These are phyloP conservation scores for Heritiera littoralis DNA, from an alignment of 345 rosid genomes.

Conservation along the genomic window DNA sequence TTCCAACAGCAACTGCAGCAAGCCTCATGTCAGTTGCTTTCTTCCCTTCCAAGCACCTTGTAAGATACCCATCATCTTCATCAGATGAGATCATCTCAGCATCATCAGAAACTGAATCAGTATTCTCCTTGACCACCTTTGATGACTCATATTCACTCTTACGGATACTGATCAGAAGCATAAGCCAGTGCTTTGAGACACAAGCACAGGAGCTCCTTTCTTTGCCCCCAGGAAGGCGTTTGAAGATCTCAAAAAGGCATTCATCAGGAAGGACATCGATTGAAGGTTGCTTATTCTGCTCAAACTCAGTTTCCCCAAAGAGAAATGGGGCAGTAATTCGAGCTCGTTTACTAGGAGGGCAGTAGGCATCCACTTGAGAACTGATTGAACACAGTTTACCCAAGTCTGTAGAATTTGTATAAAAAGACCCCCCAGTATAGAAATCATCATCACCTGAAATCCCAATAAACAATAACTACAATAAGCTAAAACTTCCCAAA, in stretches of 20 bases:
- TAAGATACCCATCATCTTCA: conserved; percentile 57
- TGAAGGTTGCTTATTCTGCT: conserved; percentile 40
- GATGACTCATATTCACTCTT: conserved; percentile 41
- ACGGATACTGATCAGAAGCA: conserved; percentile 51
- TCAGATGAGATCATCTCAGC: conserved; percentile 42
- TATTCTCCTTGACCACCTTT: conserved; percentile 18
- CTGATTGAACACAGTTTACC: conserved; percentile 45
- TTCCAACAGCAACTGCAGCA: conserved; percentile 72
- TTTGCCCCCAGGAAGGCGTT: conserved; percentile 45
- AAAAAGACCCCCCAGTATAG: conserved; percentile 49
- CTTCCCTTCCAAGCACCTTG: conserved; percentile 72
- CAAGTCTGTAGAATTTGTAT: conserved; percentile 41
- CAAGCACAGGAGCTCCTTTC: conserved; percentile 61
- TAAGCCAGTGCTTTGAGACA: conserved; percentile 75
- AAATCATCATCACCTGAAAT: conserved; percentile 63
- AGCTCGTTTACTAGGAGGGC: conserved; percentile 65
- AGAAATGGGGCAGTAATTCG: conserved; percentile 45
- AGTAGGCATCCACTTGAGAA: conserved; percentile 45
- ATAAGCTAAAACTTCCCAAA: conserved; percentile 17
- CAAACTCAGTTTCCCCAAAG: conserved; percentile 27
- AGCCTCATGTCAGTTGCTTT: conserved; percentile 73
- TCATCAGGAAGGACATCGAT: conserved; percentile 69
- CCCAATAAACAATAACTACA: conserved; percentile 20
- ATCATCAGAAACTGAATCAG: conserved; percentile 32
- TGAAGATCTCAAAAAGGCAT: conserved; percentile 73